Evolutionary conservation across 225 moss, liverwort and hornwort species (phyloP).

Genomic region (Physcomitrellopsis africana): DNA sequence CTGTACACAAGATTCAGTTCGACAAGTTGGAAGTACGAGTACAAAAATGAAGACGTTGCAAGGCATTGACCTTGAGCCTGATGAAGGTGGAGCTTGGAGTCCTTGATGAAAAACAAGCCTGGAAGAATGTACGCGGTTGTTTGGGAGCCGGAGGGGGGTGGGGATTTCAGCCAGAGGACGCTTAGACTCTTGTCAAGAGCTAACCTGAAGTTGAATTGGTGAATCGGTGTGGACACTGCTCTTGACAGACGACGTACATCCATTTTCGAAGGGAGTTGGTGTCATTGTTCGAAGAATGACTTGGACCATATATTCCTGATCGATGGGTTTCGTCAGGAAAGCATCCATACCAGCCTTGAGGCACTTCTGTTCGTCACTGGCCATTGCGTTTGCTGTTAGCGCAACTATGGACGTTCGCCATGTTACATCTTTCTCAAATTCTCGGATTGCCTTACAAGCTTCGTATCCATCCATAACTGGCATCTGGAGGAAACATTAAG

Average conservation of each 20-base stretch:
- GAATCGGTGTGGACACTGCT: slow-evolving; percentile 26
- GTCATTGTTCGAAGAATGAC: slow-evolving; percentile 49
- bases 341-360: slow-evolving; percentile 73
- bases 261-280: slow-evolving; percentile 20
- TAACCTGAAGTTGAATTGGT: slow-evolving; percentile 34
- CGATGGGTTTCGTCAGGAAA: slow-evolving; percentile 69
- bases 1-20: slow-evolving; percentile 19
- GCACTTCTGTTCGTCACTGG: slow-evolving; percentile 68
- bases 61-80: slow-evolving; percentile 21
- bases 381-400: slow-evolving; percentile 76
- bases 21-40: slow-evolving; percentile 21
- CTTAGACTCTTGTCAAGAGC: slow-evolving; percentile 30
- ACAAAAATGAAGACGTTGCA: slow-evolving; percentile 12
- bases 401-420: slow-evolving; percentile 65
- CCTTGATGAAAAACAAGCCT: background rate
- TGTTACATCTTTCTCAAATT: slow-evolving; percentile 46
- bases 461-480: slow-evolving; percentile 75
- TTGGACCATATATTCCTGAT: slow-evolving; percentile 66
- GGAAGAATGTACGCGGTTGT: slow-evolving; percentile 12
- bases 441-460: slow-evolving; percentile 60
- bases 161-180: slow-evolving; percentile 4
- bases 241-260: slow-evolving; percentile 30
- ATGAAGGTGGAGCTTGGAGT: slow-evolving; percentile 1
- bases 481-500: slow-evolving; percentile 49
- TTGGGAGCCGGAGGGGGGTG: background rate